phyloP scores from a whole-genome alignment of 2,329 filamentous ascomycete genomes.

The Beauveria sp. region DNA sequence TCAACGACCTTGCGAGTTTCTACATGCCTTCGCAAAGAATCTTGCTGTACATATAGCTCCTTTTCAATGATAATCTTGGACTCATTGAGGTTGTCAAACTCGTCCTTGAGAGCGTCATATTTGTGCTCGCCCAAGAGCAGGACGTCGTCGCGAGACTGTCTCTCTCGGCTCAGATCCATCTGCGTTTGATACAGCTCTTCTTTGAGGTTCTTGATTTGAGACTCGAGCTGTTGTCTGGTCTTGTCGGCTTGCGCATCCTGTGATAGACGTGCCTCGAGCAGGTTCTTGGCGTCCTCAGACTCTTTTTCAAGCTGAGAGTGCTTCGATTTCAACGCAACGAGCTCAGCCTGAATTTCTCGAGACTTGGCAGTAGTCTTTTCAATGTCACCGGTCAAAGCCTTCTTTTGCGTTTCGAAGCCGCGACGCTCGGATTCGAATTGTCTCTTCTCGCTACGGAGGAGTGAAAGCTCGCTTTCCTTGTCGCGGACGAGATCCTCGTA shows the following conservation, averaged over 20 bases:
- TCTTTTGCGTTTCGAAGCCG: conserved; percentile 71
- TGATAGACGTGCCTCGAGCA: conserved; percentile 81
- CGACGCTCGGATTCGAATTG: conserved; percentile 75
- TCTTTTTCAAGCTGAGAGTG: conserved; percentile 81
- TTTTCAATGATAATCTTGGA: conserved; percentile 97
- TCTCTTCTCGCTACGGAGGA: conserved; percentile 78
- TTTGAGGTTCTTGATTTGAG: conserved; percentile 83
- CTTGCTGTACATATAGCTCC: conserved; percentile 92
- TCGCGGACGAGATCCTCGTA: conserved; percentile 90
- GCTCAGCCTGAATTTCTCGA: conserved; percentile 78
- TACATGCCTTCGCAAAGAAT: conserved; percentile 76
- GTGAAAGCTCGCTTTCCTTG: conserved; percentile 86
- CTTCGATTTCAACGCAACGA: conserved; percentile 78
- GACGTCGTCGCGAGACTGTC: conserved; percentile 90
- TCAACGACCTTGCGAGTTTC: conserved; percentile 76
- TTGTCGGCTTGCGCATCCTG: conserved; percentile 81
- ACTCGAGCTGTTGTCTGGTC: conserved; percentile 73
- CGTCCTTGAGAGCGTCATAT: conserved; percentile 70
- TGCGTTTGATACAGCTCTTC: conserved; percentile 76
- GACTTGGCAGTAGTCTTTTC: conserved; percentile 69
- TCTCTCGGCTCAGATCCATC: conserved; percentile 81
- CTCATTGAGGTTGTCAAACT: conserved; percentile 81
- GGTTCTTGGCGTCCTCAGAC: conserved; percentile 75
- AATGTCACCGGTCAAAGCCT: conserved; percentile 63
- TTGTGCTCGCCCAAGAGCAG: conserved; percentile 87